Conservation (phyloP, 768 basidiomycete species). For the Pisolithus marmoratus region DNA sequence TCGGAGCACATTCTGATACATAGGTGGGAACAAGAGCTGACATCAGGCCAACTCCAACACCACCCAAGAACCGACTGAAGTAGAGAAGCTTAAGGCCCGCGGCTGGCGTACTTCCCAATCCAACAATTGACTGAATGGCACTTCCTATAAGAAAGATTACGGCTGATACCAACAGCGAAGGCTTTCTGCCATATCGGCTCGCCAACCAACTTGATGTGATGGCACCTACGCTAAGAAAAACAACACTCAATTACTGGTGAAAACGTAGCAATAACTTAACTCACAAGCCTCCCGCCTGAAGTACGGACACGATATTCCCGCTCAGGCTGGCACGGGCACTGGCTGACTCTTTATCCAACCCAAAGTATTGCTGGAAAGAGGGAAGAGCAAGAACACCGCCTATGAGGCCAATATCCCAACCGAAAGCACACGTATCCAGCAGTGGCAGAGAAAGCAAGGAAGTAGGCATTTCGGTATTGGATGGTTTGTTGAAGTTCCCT, state of each 20-base stretch:
- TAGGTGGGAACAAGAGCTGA: slow-evolving; percentile 32
- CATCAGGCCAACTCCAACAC: slow-evolving; percentile 40
- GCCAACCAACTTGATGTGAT: slow-evolving; percentile 23
- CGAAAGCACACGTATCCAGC: slow-evolving; percentile 31
- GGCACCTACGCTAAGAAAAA: slow-evolving; percentile 22
- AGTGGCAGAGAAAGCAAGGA: slow-evolving; percentile 29
- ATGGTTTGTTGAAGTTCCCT: slow-evolving; percentile 14
- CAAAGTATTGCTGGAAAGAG: slow-evolving; percentile 33
- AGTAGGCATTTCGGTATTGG: slow-evolving; percentile 31
- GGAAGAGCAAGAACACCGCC: slow-evolving; percentile 32
- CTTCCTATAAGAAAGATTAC: slow-evolving; percentile 31
- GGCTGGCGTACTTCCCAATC: slow-evolving; percentile 23
- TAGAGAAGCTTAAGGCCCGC: slow-evolving; percentile 26
- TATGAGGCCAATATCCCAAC: slow-evolving; percentile 35
- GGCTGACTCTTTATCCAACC: slow-evolving; percentile 21
- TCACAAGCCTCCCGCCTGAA: slow-evolving; percentile 33
- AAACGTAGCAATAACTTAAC: slow-evolving; percentile 3
- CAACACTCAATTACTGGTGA: not conserved
- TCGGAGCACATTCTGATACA: slow-evolving; percentile 33
- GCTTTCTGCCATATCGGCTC: slow-evolving; percentile 31
- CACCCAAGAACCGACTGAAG: slow-evolving; percentile 40
- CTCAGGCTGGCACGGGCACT: slow-evolving; percentile 21
- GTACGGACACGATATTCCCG: slow-evolving; percentile 34
- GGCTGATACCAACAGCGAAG: slow-evolving; percentile 25
- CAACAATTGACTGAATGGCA: slow-evolving; percentile 28